These are phyloP conservation scores for Lupinus albus DNA, from an alignment of 306 rosid genomes.

Conservation along the genomic window DNA sequence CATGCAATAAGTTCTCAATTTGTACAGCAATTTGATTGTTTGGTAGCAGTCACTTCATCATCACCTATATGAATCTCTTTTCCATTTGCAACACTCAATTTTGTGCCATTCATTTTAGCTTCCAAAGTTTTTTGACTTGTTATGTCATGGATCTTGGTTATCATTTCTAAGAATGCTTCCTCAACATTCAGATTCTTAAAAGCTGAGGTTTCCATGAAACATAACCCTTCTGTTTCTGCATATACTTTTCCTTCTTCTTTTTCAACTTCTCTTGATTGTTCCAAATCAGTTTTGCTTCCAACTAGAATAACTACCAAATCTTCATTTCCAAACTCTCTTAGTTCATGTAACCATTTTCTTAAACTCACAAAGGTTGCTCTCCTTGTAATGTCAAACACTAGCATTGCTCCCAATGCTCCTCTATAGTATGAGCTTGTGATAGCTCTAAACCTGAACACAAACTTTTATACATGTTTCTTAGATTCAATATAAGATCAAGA, in stretches of 20 bases:
- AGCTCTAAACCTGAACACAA: conserved; percentile 74
- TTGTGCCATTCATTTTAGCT: conserved; percentile 42
- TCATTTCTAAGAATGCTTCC: conserved; percentile 71
- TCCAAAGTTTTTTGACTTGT: conserved; percentile 67
- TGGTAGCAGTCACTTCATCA: conserved; percentile 84
- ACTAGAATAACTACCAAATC: conserved; percentile 78
- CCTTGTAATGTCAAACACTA: conserved; percentile 79
- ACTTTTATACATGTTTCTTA: neutral
- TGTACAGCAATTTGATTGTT: conserved; percentile 64
- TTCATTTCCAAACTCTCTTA: conserved; percentile 61
- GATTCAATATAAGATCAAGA: conserved; percentile 21
- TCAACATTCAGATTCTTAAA: conserved; percentile 78
- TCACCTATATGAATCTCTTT: conserved; percentile 60
- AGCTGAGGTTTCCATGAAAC: conserved; percentile 95
- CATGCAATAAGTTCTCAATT: conserved; percentile 26
- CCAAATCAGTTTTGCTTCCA: conserved; percentile 77
- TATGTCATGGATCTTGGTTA: conserved; percentile 65
- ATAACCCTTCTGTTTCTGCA: conserved; percentile 69
- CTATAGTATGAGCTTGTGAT: conserved; percentile 80
- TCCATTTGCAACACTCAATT: conserved; percentile 44
- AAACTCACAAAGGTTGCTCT: conserved; percentile 55
- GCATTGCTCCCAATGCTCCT: conserved; percentile 86
- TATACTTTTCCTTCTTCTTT: conserved; percentile 64
- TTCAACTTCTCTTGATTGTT: conserved; percentile 64
- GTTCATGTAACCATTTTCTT: conserved; percentile 75